phyloP scores from a whole-genome alignment of 2,329 filamentous ascomycete species.

The Calonectria honghensis region DNA sequence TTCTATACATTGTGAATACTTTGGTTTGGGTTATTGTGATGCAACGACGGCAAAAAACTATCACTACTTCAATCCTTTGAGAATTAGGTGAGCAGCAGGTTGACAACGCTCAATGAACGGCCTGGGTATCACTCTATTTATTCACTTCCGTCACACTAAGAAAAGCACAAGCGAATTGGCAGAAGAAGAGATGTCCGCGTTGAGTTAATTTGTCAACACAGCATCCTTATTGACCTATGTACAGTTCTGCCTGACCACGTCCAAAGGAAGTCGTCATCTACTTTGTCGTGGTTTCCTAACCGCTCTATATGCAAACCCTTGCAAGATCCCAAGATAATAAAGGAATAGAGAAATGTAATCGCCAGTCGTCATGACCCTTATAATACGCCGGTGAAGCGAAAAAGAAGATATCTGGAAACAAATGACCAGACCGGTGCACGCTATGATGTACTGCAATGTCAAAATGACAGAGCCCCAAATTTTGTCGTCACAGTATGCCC shows the following conservation, averaged over 20 bases:
- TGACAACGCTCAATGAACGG: background rate
- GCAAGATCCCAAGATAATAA: slow-evolving; percentile 50
- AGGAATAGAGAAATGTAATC: slow-evolving; percentile 51
- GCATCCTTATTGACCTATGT: slow-evolving; percentile 56
- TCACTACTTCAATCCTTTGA: too few species aligned
- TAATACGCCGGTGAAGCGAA: slow-evolving; percentile 55
- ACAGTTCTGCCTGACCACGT: slow-evolving; percentile 52
- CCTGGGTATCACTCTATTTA: background rate
- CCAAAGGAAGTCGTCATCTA: slow-evolving; percentile 54
- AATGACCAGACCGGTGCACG: slow-evolving; percentile 54
- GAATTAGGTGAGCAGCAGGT: background rate
- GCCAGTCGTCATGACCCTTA: slow-evolving; percentile 57
- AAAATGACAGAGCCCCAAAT: slow-evolving; percentile 49
- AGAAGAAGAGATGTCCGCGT: slow-evolving; percentile 49
- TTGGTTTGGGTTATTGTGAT: background rate
- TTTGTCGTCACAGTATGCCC: slow-evolving; percentile 34
- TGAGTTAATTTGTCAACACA: slow-evolving; percentile 47
- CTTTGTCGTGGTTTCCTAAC: slow-evolving; percentile 56
- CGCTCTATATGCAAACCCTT: slow-evolving; percentile 61
- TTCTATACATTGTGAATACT: background rate
- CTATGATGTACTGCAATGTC: slow-evolving; percentile 55
- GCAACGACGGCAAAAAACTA: too few species aligned
- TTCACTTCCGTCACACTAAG: background rate
- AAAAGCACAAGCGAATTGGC: background rate
- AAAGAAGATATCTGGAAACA: slow-evolving; percentile 49